Base-by-base conservation (phyloP, 1,284 basidiomycete species). In the Puccinia hordei region DNA sequence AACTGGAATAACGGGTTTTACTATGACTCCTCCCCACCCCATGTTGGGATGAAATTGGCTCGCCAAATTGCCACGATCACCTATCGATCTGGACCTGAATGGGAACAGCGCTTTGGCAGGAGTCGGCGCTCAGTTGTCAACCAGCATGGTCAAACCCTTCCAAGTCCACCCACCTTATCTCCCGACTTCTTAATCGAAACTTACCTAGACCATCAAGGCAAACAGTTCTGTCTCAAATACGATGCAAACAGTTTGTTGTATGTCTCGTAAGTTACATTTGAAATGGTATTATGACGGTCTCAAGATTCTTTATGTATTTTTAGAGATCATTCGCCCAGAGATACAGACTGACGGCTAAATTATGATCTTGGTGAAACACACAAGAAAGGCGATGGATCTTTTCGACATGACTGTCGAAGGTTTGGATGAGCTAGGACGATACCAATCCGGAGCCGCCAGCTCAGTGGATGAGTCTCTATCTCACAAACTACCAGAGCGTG, bases 1-100 rank as follows among this genome's bases (percentile, higher is more conserved):
- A 98, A 99, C 83, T 99, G 96, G 97, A 99, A 99, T 83, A 91
- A 95, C 57, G 96, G 97, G 0, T 98, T 96, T 86, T 99, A 99
- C 87, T 99, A 99, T 85, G 84, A 83, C 51, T 89, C 89, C n/a
- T 85, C 95, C 17, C 97, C 96, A 0, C 96, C 96, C 1, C 97
- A 99, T 85, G 93, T 91, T 1, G 96, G 96, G 33, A 98, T 99
- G 95, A 99, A 99, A 87, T 90, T 99, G 46, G 97, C 96, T 22
- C 90, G 96, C 82, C 96, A 99, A 87, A 98, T 99, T 83, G 97
- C 97, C 5, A 99, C 97, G 0, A 98, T 99, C 85, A 99, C 97
- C 0, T 99, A 99, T 86, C 91, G 97, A 35, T 98, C 95, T 10
- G 96, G 97, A 0, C 96, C 96, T 4, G 96, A 99, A 87, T 99